Percentiles rank a stretch among this genome's conserved stretches.
Evolutionary conservation across 2,329 filamentous ascomycete species (phyloP).

Genomic region (Chlorencoelia australis): DNA sequence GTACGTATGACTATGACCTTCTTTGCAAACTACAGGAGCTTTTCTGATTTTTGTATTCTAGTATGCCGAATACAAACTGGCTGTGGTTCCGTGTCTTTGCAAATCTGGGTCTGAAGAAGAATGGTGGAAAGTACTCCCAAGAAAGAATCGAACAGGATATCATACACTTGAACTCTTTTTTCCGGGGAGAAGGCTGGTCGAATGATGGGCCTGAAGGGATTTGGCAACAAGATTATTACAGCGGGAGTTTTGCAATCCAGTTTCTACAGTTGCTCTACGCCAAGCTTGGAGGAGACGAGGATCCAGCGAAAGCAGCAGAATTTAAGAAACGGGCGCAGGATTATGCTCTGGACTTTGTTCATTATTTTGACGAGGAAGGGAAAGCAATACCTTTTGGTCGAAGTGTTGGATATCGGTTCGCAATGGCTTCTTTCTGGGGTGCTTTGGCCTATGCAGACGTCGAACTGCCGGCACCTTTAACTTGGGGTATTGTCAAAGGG

Average conservation of each 20-base stretch:
- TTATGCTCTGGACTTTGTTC: constrained; percentile 60
- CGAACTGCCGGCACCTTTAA: constrained; percentile 59
- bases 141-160: constrained; percentile 64
- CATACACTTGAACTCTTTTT: constrained; percentile 69
- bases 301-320: constrained; percentile 54
- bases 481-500: constrained; percentile 72
- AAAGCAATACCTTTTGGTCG: constrained; percentile 68
- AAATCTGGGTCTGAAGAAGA: constrained; percentile 67
- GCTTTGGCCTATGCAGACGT: constrained; percentile 67
- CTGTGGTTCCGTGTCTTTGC: constrained; percentile 81
- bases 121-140: constrained; percentile 61
- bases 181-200: constrained; percentile 73
- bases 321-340: constrained; percentile 58
- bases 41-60: constrained; percentile 41
- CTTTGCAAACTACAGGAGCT: background rate
- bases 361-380: constrained; percentile 67
- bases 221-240: constrained; percentile 81
- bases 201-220: constrained; percentile 72
- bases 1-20: constrained; percentile 26
- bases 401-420: constrained; percentile 72
- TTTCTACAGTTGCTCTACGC: constrained; percentile 70
- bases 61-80: constrained; percentile 61
- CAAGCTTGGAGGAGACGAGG: constrained; percentile 57
- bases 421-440: constrained; percentile 78
- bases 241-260: constrained; percentile 72